Base-by-base conservation (phyloP, 2,329 filamentous ascomycete species). In the Colletotrichum falcatum region DNA sequence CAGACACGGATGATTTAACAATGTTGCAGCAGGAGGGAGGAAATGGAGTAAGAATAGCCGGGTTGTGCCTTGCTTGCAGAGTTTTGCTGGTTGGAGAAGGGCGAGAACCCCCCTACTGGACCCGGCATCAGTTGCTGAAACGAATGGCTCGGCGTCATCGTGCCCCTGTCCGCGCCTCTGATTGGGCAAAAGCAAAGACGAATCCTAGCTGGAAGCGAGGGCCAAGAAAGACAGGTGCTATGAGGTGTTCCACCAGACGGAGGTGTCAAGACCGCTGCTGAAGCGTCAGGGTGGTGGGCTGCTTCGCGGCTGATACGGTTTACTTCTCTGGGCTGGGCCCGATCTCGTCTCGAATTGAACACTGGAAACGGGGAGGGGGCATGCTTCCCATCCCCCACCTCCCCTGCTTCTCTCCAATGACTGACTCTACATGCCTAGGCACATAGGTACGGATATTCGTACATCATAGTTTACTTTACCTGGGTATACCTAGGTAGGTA, bases 61-160 rank as follows among this genome's bases (percentile, higher is more conserved):
- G 64, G 67, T 39, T 39, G 53, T 70, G 42, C 64, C 53, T 68
- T 71, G 68, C 58, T 63, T 70, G 59, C 58, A 70, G 44, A 70
- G 64, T 53, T 62, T 62, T 55, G 68, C 35, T 20, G 48, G 58
- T 54, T 58, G 67, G 23, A 54, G 58, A n/a, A 3, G n/a, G 12
- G 12, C 5, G 11, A 26, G 46, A 14, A 48, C 7, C 23, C 14
- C 16, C 42, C 20, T 9, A 46, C 9, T 12, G 26, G 18, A 23
- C 65, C 56, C 67, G 51, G 58, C 39, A 70, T 62, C 23, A 62
- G 20, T 59, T 71, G 46, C 68, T 63, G 30, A 53, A 26, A 26
- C 66, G n/a, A 28, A 26, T 28, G 33, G 30, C 33, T 39, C 16
- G 44, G 46, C 68, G 68, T 67, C 64, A 71, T 71, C 64, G 68